phyloP scores from a whole-genome alignment of 2,329 filamentous ascomycete species.

The Simplicillium sp. region DNA sequence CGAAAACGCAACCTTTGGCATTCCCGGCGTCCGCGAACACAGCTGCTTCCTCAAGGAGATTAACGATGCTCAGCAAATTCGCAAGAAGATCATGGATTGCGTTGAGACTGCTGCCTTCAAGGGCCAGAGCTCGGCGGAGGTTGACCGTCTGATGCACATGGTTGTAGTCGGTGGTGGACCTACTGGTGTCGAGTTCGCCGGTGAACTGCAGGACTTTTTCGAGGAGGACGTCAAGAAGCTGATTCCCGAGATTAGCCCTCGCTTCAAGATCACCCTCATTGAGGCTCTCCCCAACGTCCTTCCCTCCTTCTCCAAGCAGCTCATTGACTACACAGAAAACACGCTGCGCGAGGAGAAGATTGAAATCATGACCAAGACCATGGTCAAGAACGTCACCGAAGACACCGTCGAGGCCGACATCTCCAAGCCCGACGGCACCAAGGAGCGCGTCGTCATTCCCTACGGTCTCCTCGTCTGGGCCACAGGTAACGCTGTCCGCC shows the following conservation, averaged over 20 bases:
- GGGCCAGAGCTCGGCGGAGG: slow-evolving; percentile 78
- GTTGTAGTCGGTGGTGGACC: slow-evolving; percentile 90
- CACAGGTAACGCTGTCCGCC: slow-evolving; percentile 88
- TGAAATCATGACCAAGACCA: slow-evolving; percentile 94
- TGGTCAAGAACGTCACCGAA: slow-evolving; percentile 95
- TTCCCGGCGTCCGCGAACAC: slow-evolving; percentile 88
- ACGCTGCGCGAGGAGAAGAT: slow-evolving; percentile 99
- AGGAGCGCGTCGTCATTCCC: slow-evolving; percentile 71
- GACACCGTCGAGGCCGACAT: slow-evolving; percentile 88
- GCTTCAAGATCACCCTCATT: slow-evolving; percentile 95
- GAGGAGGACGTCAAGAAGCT: slow-evolving; percentile 97
- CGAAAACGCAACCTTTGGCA: slow-evolving; percentile 97
- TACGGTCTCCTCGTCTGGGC: slow-evolving; percentile 98
- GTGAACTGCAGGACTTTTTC: slow-evolving; percentile 98
- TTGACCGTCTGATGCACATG: slow-evolving; percentile 95
- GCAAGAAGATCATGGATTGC: slow-evolving; percentile 99
- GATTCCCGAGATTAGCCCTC: slow-evolving; percentile 87
- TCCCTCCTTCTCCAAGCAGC: slow-evolving; percentile 96
- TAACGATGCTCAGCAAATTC: slow-evolving; percentile 87
- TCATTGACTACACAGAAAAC: slow-evolving; percentile 98
- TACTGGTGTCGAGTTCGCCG: slow-evolving; percentile 96
- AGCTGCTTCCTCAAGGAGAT: slow-evolving; percentile 99
- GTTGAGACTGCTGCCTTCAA: slow-evolving; percentile 98
- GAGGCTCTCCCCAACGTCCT: slow-evolving; percentile 95
- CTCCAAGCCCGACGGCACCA: slow-evolving; percentile 72